Evolutionary conservation across 106 monocot genomes (phyloP).

Genomic region (Hemerocallis citrina): DNA sequence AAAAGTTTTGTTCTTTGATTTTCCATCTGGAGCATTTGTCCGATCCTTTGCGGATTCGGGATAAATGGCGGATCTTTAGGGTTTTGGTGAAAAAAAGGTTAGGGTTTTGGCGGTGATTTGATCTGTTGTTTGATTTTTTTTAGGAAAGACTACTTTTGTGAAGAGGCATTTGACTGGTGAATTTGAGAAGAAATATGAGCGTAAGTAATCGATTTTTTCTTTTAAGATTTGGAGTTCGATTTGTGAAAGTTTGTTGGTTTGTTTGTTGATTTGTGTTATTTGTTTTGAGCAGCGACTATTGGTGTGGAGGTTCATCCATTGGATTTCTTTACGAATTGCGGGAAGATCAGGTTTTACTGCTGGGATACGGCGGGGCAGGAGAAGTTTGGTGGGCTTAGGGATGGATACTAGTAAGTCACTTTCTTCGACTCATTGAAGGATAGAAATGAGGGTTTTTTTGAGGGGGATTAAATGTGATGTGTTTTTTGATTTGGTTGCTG

Average conservation of each 20-base stretch:
- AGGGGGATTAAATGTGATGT: too few relatives aligned
- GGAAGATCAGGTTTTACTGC: conserved; percentile 56
- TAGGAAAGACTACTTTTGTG: conserved; percentile 53
- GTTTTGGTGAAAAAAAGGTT: too few relatives aligned
- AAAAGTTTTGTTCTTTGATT: background rate
- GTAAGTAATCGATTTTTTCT: too few relatives aligned
- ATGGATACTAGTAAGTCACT: conserved; percentile 60
- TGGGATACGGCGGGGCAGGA: conserved; percentile 70
- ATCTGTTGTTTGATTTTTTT: too few relatives aligned
- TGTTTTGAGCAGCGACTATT: conserved; percentile 49
- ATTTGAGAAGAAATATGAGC: conserved; percentile 61
- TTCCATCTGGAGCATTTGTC: background rate
- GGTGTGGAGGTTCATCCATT: conserved; percentile 62
- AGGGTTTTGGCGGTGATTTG: background rate
- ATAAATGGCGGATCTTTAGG: too few relatives aligned
- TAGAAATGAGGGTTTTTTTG: too few relatives aligned
- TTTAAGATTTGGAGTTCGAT: too few relatives aligned
- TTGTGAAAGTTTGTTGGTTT: too few relatives aligned
- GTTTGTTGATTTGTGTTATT: too few relatives aligned
- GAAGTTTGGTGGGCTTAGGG: conserved; percentile 58
- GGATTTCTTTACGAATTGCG: conserved; percentile 56
- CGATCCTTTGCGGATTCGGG: too few relatives aligned
- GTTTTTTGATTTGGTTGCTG: too few relatives aligned
- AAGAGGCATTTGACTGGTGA: conserved; percentile 61
- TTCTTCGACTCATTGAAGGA: too few relatives aligned